phyloP scores from a whole-genome alignment of 1,284 basidiomycete species.

The Gymnopus androsaceus region DNA sequence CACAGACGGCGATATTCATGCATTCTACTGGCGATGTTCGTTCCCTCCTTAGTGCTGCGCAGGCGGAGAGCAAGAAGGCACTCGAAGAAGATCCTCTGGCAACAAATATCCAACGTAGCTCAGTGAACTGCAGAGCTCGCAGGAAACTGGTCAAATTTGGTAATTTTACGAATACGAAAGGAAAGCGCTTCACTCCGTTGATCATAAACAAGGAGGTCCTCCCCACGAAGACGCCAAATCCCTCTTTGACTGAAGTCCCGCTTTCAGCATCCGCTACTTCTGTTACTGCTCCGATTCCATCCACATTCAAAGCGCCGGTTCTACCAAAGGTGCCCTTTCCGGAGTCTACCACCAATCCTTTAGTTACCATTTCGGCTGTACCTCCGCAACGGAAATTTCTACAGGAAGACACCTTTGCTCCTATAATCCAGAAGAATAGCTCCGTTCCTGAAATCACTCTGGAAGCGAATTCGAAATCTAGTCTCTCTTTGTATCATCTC shows the following conservation, averaged over 20 bases:
- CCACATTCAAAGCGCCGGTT: too few species aligned
- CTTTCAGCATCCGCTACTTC: background rate
- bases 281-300: background rate
- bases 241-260: background rate
- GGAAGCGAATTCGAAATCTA: background rate
- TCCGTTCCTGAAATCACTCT: constrained; percentile 3
- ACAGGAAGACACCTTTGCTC: background rate
- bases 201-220: constrained; percentile 24
- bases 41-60: background rate
- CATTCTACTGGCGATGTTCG: too few species aligned
- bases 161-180: background rate
- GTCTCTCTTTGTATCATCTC: constrained; percentile 26
- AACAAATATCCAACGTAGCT: background rate
- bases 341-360: background rate
- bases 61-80: background rate
- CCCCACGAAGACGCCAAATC: background rate
- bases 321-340: too few species aligned
- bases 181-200: constrained; percentile 39
- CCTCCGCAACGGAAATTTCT: background rate
- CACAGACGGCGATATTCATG: too few species aligned
- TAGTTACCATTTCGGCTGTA: background rate
- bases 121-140: background rate
- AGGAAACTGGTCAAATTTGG: background rate
- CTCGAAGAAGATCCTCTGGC: constrained; percentile 1
- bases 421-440: background rate